Percentiles rank a stretch among this genome's conserved stretches.
phyloP scores from a whole-genome alignment of 2,329 filamentous ascomycete species.

The Plenodomus lindquistii region DNA sequence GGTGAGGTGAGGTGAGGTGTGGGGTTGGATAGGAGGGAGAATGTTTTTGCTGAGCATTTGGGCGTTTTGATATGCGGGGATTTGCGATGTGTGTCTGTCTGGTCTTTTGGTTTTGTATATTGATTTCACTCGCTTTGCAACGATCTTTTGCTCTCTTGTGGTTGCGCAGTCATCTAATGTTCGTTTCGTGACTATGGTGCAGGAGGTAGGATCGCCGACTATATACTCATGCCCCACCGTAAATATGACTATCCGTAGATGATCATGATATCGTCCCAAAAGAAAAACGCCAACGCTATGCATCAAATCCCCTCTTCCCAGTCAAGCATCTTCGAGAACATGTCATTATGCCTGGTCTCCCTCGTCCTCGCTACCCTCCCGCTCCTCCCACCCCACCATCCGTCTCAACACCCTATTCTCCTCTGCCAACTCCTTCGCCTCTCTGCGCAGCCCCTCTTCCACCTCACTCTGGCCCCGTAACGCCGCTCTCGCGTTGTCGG shows the following conservation, averaged over 20 bases:
- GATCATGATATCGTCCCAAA: slow-evolving; percentile 9
- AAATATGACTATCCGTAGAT: not conserved
- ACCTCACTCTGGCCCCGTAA: slow-evolving; percentile 44
- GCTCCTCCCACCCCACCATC: slow-evolving; percentile 52
- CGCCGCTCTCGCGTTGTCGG: slow-evolving; percentile 48
- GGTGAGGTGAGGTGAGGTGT: not conserved
- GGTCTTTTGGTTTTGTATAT: not conserved
- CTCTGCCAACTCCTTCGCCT: slow-evolving; percentile 49
- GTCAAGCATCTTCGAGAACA: not conserved
- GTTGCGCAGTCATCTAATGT: too few relatives aligned
- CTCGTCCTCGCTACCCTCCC: slow-evolving; percentile 47
- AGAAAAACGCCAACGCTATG: slow-evolving; percentile 29
- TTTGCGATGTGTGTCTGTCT: not conserved
- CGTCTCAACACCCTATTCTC: slow-evolving; percentile 53
- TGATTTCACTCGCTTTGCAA: not conserved
- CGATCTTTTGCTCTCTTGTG: too few relatives aligned
- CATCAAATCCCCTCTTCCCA: slow-evolving; percentile 1
- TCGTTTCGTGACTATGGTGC: not conserved
- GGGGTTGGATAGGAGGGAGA: not conserved
- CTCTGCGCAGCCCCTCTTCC: slow-evolving; percentile 42
- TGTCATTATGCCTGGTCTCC: slow-evolving; percentile 20
- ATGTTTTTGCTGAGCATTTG: too few relatives aligned
- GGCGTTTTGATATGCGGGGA: not conserved
- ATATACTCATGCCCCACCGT: not conserved
- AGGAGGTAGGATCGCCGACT: not conserved